phyloP scores from a whole-genome alignment of 1,284 basidiomycete genomes.

The Wallemia hederae region DNA sequence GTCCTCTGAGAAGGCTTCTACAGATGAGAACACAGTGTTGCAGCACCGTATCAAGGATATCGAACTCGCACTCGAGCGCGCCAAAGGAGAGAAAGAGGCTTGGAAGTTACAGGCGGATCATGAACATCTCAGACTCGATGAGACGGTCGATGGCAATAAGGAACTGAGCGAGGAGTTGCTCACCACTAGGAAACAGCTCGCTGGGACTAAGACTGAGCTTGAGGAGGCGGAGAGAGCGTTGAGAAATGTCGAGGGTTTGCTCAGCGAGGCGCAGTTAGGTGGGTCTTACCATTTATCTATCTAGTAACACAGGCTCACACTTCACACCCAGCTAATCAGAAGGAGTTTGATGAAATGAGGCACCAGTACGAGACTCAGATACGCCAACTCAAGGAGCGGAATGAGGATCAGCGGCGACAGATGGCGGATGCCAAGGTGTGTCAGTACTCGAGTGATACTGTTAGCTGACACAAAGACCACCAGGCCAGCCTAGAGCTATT shows the following conservation, averaged over 20 bases:
- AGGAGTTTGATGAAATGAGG: not conserved
- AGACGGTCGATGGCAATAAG: constrained; percentile 27
- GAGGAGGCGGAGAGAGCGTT: constrained; percentile 33
- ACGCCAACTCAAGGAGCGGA: not conserved
- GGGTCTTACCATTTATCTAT: not conserved
- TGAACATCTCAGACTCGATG: constrained; percentile 42
- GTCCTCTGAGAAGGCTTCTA: constrained; percentile 18
- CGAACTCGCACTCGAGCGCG: constrained; percentile 51
- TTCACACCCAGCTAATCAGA: not conserved
- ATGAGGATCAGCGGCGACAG: not conserved
- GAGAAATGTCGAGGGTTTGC: constrained; percentile 58
- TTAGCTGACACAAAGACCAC: not conserved
- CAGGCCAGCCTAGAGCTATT: not conserved
- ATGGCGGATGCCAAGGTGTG: constrained; percentile 47
- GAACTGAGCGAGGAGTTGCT: constrained; percentile 39
- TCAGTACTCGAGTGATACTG: too few relatives aligned
- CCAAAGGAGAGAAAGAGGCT: constrained; percentile 56
- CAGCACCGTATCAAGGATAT: constrained; percentile 52
- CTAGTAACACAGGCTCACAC: not conserved
- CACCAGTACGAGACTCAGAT: not conserved
- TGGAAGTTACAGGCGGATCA: constrained; percentile 50
- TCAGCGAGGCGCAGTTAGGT: constrained; percentile 68
- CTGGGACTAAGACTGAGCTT: constrained; percentile 25
- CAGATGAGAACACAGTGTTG: constrained; percentile 36
- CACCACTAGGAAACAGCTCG: too few relatives aligned